These are phyloP conservation scores for Backusella circina DNA, from an alignment of 192 early-diverging fungal genomes.

Conservation along the genomic window DNA sequence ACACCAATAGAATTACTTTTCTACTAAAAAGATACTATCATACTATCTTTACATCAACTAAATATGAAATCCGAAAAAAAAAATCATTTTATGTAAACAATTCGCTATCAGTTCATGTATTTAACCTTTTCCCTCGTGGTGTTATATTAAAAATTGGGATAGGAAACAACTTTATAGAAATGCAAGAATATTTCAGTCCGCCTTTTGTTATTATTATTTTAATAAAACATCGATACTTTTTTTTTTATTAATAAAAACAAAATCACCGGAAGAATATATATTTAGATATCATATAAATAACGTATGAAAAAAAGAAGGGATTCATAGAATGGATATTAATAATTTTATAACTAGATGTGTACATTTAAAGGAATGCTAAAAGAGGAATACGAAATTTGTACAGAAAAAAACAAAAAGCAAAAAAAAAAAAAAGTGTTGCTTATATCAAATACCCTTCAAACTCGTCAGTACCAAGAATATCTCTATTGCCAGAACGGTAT, in stretches of 20 bases:
- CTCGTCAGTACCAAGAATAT: slow-evolving; percentile 34
- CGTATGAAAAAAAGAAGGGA: slow-evolving; percentile 2
- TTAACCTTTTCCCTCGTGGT: background rate
- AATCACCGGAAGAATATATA: background rate
- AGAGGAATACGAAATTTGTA: background rate
- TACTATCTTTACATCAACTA: background rate
- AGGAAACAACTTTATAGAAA: background rate
- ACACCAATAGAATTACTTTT: background rate
- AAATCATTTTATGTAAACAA: background rate
- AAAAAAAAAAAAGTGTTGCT: slow-evolving; percentile 7
- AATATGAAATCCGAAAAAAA: background rate
- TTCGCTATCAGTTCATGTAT: background rate
- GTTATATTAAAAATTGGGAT: background rate
- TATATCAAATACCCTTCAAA: slow-evolving; percentile 34
- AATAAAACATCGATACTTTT: background rate
- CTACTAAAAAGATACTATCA: background rate
- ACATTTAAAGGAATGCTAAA: slow-evolving; percentile 1
- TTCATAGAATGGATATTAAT: slow-evolving; percentile 1
- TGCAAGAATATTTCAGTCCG: background rate
- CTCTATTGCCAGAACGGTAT: slow-evolving; percentile 29
- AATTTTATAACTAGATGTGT: background rate
- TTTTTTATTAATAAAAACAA: background rate
- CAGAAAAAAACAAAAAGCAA: slow-evolving; percentile 2
- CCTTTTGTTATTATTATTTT: background rate
- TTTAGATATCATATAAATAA: slow-evolving; percentile 6